These are phyloP conservation scores for Ambrosiella xylebori DNA, from an alignment of 2,329 filamentous ascomycete species.

Conservation along the genomic window DNA sequence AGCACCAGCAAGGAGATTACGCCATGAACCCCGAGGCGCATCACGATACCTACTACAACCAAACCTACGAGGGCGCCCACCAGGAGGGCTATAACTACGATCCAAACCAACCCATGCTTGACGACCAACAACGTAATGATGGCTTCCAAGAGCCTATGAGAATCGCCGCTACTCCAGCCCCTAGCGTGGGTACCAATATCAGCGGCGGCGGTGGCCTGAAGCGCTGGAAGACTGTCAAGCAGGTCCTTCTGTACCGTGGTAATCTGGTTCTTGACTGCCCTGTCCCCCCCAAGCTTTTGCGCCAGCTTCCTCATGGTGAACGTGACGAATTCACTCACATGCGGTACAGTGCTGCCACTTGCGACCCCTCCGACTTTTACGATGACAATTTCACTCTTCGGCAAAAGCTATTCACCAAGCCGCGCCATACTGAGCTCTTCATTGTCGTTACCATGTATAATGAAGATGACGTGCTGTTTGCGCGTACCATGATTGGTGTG, in stretches of 20 bases:
- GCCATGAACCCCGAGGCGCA: conserved; percentile 67
- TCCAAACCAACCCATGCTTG: conserved; percentile 61
- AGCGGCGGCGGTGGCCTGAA: conserved; percentile 36
- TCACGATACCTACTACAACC: conserved; percentile 72
- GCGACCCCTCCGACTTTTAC: conserved; percentile 78
- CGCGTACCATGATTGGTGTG: conserved; percentile 93
- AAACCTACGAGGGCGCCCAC: conserved; percentile 45
- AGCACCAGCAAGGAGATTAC: conserved; percentile 46
- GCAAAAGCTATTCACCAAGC: conserved; percentile 82
- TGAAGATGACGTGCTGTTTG: conserved; percentile 92
- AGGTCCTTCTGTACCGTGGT: conserved; percentile 90
- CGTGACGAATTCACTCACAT: conserved; percentile 84
- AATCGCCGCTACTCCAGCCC: conserved; percentile 18
- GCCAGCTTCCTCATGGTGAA: conserved; percentile 77
- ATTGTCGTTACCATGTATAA: conserved; percentile 99
- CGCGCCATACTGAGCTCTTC: conserved; percentile 83
- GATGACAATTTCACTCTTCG: conserved; percentile 80
- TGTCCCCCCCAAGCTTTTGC: conserved; percentile 72
- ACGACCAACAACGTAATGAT: conserved; percentile 36
- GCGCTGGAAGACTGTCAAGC: conserved; percentile 96
- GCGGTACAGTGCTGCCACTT: conserved; percentile 82
- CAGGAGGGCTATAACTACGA: conserved; percentile 45
- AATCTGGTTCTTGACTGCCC: conserved; percentile 96
- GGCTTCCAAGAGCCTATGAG: conserved; percentile 34
- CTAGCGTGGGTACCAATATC: conserved; percentile 4